A percentile compares a stretch with the other conserved stretches of the same genome.
phyloP scores from a whole-genome alignment of 2,329 filamentous ascomycete genomes.

The Podosphaera leucotricha region DNA sequence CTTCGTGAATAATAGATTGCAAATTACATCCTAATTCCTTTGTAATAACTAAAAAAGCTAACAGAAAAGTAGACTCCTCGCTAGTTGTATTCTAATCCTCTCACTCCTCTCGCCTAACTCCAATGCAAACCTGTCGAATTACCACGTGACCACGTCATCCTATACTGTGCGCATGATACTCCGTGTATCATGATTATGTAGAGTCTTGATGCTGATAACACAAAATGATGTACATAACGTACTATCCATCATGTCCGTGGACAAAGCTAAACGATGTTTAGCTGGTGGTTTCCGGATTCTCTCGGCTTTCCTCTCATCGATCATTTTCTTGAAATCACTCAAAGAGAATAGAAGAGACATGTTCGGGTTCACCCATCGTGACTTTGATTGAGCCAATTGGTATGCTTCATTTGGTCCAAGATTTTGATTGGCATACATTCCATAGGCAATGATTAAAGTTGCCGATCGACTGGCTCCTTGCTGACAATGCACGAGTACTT shows the following conservation, averaged over 20 bases:
- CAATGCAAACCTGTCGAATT: too few relatives aligned
- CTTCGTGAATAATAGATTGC: too few relatives aligned
- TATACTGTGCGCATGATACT: too few relatives aligned
- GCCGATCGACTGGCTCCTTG: conserved; percentile 70
- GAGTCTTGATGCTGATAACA: too few relatives aligned
- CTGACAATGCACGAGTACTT: conserved; percentile 63
- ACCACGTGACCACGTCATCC: too few relatives aligned
- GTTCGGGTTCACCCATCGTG: conserved; percentile 73
- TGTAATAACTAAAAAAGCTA: too few relatives aligned
- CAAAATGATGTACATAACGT: too few relatives aligned
- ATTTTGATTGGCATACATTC: conserved; percentile 53
- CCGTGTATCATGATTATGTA: too few relatives aligned
- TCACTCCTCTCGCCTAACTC: too few relatives aligned
- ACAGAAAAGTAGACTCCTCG: too few relatives aligned
- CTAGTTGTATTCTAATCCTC: too few relatives aligned
- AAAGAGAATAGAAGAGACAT: conserved; percentile 83
- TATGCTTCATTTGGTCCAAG: conserved; percentile 67
- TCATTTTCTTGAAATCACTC: conserved; percentile 52
- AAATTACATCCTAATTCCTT: too few relatives aligned
- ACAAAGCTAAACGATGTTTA: not conserved
- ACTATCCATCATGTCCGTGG: not conserved
- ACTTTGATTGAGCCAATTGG: conserved; percentile 55
- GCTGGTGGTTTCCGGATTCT: conserved; percentile 3
- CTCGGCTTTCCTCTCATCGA: conserved; percentile 26
- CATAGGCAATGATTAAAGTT: conserved; percentile 69